These are phyloP conservation scores for Parachlorella kessleri DNA, from an alignment of 139 green algal genomes.

Conservation along the genomic window DNA sequence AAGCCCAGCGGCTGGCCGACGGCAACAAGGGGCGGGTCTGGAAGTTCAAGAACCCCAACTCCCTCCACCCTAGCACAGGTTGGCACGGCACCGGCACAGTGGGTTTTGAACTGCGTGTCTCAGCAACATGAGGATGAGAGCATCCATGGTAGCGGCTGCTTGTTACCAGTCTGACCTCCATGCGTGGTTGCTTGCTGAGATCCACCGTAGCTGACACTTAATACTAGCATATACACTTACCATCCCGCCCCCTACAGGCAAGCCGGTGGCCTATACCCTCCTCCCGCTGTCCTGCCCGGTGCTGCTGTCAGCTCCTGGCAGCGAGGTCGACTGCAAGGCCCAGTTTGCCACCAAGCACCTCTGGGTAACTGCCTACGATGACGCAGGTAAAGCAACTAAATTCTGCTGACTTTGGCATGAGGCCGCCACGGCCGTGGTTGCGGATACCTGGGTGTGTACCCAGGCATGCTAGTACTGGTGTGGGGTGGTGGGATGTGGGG, in stretches of 20 bases:
- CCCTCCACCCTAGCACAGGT: conserved; percentile 24
- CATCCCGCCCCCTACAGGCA: conserved; percentile 11
- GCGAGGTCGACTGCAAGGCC: conserved; percentile 48
- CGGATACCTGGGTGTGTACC: no score
- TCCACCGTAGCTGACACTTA: no score
- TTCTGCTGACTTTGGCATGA: neutral
- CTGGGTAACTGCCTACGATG: conserved; percentile 78
- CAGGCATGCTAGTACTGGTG: no score
- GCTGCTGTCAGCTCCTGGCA: conserved; percentile 31
- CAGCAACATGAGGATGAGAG: no score
- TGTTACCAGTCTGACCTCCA: no score
- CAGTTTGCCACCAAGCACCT: conserved; percentile 78
- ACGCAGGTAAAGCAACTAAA: conserved; percentile 30
- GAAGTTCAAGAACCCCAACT: conserved; percentile 68
- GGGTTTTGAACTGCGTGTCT: no score
- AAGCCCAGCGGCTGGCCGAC: conserved; percentile 50
- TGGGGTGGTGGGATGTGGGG: no score
- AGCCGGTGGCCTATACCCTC: conserved; percentile 75
- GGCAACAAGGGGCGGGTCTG: conserved; percentile 53
- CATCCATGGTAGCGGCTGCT: no score
- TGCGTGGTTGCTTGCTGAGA: no score
- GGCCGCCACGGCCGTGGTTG: no score
- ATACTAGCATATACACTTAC: no score
- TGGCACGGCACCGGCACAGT: no score
- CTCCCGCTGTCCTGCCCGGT: conserved; percentile 41